These are phyloP conservation scores for Xylariaceae sp. DNA, from an alignment of 2,329 filamentous ascomycete species.

Conservation along the genomic window DNA sequence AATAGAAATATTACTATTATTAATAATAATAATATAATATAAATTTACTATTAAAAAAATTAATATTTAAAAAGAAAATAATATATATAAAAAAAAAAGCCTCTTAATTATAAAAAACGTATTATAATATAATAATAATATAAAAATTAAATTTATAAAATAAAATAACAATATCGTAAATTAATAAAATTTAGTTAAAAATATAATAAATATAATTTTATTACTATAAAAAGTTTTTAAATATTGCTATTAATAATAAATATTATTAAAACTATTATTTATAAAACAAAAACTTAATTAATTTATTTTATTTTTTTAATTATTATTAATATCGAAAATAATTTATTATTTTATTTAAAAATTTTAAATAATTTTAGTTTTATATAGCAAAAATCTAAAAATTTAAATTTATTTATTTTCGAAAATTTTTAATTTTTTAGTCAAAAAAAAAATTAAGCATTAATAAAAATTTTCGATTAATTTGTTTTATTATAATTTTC, in stretches of 20 bases:
- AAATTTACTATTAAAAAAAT: not conserved
- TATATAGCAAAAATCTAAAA: too few species aligned
- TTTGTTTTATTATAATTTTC: too few species aligned
- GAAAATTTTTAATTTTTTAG: too few species aligned
- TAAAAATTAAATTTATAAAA: too few species aligned
- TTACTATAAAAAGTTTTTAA: not conserved
- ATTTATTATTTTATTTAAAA: too few species aligned
- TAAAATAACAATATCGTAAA: not conserved
- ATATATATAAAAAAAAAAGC: not conserved
- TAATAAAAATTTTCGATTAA: too few species aligned
- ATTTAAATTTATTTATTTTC: too few species aligned
- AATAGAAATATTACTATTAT: not conserved
- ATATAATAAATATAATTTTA: not conserved
- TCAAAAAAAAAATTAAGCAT: too few species aligned
- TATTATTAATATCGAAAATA: not conserved
- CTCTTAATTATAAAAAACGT: not conserved
- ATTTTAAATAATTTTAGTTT: too few species aligned
- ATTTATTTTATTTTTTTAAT: not conserved
- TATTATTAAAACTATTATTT: not conserved
- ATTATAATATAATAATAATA: not conserved
- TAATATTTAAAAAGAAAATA: not conserved
- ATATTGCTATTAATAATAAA: not conserved
- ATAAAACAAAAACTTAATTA: not conserved
- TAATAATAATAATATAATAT: not conserved
- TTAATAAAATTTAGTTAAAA: not conserved